Percentiles rank a stretch among this genome's conserved stretches.
phyloP scores from a whole-genome alignment of 768 basidiomycete genomes.

The Phlebiopsis gigantea region DNA sequence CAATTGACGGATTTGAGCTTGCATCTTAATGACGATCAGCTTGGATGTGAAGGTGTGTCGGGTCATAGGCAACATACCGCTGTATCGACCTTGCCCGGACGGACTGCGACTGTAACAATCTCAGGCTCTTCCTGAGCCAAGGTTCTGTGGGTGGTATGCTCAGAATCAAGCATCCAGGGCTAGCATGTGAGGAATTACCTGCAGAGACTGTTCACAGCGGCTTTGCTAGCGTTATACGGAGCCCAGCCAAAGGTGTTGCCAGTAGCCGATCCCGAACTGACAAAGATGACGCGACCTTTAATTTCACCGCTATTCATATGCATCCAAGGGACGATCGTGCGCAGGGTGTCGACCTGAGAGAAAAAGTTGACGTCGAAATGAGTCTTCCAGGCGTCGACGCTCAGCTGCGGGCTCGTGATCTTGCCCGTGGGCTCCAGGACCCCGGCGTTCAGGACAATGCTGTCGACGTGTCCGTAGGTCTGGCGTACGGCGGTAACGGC shows the following conservation, averaged over 20 bases:
- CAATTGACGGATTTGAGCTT: constrained; percentile 43
- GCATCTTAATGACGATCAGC: constrained; percentile 52
- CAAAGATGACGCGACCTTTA: constrained; percentile 69
- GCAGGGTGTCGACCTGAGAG: constrained; percentile 68
- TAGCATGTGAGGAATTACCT: constrained; percentile 39
- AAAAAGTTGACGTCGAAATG: constrained; percentile 89
- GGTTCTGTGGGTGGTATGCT: constrained; percentile 44
- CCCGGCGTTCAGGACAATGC: constrained; percentile 82
- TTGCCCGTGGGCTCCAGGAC: constrained; percentile 64
- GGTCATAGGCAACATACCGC: constrained; percentile 42
- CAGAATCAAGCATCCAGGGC: neutral
- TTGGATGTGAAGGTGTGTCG: neutral
- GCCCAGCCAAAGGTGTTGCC: constrained; percentile 70
- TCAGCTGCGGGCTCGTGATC: constrained; percentile 43
- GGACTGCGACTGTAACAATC: constrained; percentile 67
- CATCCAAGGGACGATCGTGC: constrained; percentile 63
- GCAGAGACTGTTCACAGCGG: constrained; percentile 84
- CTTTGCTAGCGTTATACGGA: constrained; percentile 79
- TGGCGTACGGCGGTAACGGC: constrained; percentile 50
- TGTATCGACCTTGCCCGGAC: constrained; percentile 89
- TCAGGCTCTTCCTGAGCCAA: constrained; percentile 80
- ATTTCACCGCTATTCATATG: constrained; percentile 41
- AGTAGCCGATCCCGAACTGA: constrained; percentile 82
- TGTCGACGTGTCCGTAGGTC: constrained; percentile 64
- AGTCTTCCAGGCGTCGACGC: constrained; percentile 56